Base-by-base conservation (phyloP, 2,329 filamentous ascomycete species). In the Xylariaceae sp. region DNA sequence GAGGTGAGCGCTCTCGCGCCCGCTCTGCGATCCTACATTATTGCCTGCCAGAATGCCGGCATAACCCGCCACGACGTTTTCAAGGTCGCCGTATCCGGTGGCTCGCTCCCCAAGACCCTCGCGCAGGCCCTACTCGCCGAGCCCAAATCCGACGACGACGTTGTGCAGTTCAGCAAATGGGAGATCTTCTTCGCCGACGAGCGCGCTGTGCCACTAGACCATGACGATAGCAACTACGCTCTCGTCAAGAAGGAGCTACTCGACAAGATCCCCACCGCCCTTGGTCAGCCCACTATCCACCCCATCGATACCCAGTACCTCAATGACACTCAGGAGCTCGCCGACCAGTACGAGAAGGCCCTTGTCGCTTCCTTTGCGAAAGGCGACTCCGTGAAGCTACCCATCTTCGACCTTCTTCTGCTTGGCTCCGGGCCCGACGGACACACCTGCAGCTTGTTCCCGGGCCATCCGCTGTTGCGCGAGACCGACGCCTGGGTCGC, bases 121-220 rank as follows among this genome's bases (percentile, higher is more conserved):
- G 89, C 90, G 37, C 82, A 88, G 66, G 90, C 90, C 8, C 81
- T 97, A 10, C 80, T 97, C 21, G 63, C 80, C 57, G 71, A 62
- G 55, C 69, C 70, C 22, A 62, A 67, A 19, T 72, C 68, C 8
- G 63, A 69, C 34, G 65, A 83, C 45, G 87, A 90, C 63, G 76
- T 72, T 4, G 70, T 91, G 56, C 75, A 86, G 59, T 95, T 94
- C 69, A 74, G 77, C 64, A 89, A 88, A 67, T 98, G 93, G 93
- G 88, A 97, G 62, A 88, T 98, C 63, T 98, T 97, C 77, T 97
- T 96, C 69, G 92, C 92, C 63, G 93, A 98, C 66, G 93, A 98
- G 76, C 88, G 93, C 62, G 88, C 88, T 58, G 93, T 97, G 42
- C 87, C 93, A 19, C 83, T 96, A 57, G 84, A 93, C 67, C 86